Evolutionary conservation across 2,329 filamentous ascomycete genomes (phyloP), one percentile per base, ranked within the genome.

Genomic region (Xylaria sp.): DNA sequence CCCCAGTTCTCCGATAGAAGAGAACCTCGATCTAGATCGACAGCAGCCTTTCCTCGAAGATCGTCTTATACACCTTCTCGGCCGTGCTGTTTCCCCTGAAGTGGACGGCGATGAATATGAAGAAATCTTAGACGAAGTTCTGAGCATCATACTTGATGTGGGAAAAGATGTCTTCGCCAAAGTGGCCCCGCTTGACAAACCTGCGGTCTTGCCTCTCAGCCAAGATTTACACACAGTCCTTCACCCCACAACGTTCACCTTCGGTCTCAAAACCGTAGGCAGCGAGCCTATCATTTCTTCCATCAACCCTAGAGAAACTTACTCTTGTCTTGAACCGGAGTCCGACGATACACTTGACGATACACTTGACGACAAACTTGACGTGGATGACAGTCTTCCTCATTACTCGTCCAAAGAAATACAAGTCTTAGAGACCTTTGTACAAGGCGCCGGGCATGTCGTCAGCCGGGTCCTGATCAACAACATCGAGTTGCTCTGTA

Each of bases 401-500:
- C 47, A 29, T 25, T 64, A 66, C 41, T 59, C 49, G n/a, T 46
- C 67, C 17, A 56, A 63, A 40, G 17, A 63, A 48, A 60, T 69
- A n/a, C 11, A 57, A 17, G 33, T 63, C 21, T 25, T 41, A 17
- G 53, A 68, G 23, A 52, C 44, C 15, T 64, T 65, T 33, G 46
- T 61, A 13, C 13, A 60, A 46, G 55, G 52, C 48, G 27, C 19
- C 48, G 47, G 53, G 17, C n/a, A 58, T 46, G n/a, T 61, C 9
- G 60, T 59, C 17, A 23, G 38, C 44, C 54, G 57, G 19, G 64
- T 67, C 35, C 44, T 43, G 17, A 62, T 68, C 17, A 44, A 67
- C n/a, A 58, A 60, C 23, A 58, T 41, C 40, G 64, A 67, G n/a
- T 66, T 58, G 27, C 67, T 69, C 46, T 70, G 68, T 54, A 70